Base-by-base conservation (phyloP, 352 stramenopile species). In the Phytophthora rubi region DNA sequence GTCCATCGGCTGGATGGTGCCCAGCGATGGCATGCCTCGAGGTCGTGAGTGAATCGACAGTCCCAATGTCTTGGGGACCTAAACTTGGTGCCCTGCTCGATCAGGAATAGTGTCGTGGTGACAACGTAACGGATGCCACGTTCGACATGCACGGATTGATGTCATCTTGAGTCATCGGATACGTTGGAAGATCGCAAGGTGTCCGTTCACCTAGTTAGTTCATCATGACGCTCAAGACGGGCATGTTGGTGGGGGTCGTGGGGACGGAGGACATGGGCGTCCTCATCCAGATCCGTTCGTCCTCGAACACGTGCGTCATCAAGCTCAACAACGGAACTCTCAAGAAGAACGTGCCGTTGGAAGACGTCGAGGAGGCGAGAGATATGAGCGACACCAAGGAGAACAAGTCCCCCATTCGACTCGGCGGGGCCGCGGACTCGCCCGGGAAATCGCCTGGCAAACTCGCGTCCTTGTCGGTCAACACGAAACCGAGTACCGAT, bases 341-440 rank as follows among this genome's bases (percentile, higher is more conserved):
- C n/a, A 82, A 76, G 65, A 92, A 91, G 67, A 90, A 89, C 58
- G 81, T 92, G 32, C 81, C 82, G 30, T 59, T 92, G 23, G 78
- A 81, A 39, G 82, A 91, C 42, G 77, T 92, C 10, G 70, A 85
- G 28, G 82, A 89, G 32, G 76, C 80, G 10, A 66, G 60, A 6
- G 76, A 83, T n/a, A 72, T 73, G 62, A 71, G 60, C 28, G 71
- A 82, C 55, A 77, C 65, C 39, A 73, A 79, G 57, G 54, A 72
- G 59, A 75, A 70, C 6, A 84, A 77, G 37, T 79, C 82, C 0
- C 80, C 82, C 1, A 90, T 90, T 48, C 79, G 81, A n/a, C 70
- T 88, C 18, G 60, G 54, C 21, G 56, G 32, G 23, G 62, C 26
- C 6, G 69, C 35, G 2, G 44, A 53, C 2, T 60, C 70, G 2